Conservation (phyloP, 1,284 basidiomycete genomes). For the Papiliotrema flavescens region DNA sequence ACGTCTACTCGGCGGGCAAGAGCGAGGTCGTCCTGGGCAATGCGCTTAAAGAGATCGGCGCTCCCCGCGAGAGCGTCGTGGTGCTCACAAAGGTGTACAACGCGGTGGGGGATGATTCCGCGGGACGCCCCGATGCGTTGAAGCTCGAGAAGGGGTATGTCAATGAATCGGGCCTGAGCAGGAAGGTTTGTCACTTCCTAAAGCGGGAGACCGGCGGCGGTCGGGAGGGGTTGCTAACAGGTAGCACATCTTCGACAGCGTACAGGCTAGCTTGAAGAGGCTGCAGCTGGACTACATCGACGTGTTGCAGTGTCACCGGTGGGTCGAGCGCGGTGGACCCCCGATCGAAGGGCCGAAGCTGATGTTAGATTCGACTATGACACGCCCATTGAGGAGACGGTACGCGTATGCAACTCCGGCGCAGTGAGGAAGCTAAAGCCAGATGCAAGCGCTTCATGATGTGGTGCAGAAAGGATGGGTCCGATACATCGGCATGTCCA, state of each 20-base stretch:
- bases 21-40: slow-evolving; percentile 68
- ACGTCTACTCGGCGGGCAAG: slow-evolving; percentile 56
- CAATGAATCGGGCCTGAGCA: slow-evolving; percentile 50
- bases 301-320: slow-evolving; percentile 39
- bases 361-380: slow-evolving; percentile 59
- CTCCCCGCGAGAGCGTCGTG: slow-evolving; percentile 70
- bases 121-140: not conserved
- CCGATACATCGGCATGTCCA: slow-evolving; percentile 64
- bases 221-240: not conserved
- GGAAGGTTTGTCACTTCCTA: slow-evolving; percentile 46
- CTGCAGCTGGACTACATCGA: slow-evolving; percentile 68
- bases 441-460: slow-evolving; percentile 67
- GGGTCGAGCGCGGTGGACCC: not conserved
- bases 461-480: slow-evolving; percentile 63
- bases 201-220: slow-evolving; percentile 53
- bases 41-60: slow-evolving; percentile 66
- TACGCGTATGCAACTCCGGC: too few relatives aligned
- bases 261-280: slow-evolving; percentile 61
- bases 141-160: slow-evolving; percentile 33
- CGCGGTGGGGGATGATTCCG: slow-evolving; percentile 3
- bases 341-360: slow-evolving; percentile 19
- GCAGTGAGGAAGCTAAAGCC: not conserved
- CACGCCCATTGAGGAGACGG: slow-evolving; percentile 43
- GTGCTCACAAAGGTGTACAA: slow-evolving; percentile 64
- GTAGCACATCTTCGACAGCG: slow-evolving; percentile 61